These are phyloP conservation scores for Pseudoturritis turrita DNA, from an alignment of 345 rosid genomes.

Conservation along the genomic window DNA sequence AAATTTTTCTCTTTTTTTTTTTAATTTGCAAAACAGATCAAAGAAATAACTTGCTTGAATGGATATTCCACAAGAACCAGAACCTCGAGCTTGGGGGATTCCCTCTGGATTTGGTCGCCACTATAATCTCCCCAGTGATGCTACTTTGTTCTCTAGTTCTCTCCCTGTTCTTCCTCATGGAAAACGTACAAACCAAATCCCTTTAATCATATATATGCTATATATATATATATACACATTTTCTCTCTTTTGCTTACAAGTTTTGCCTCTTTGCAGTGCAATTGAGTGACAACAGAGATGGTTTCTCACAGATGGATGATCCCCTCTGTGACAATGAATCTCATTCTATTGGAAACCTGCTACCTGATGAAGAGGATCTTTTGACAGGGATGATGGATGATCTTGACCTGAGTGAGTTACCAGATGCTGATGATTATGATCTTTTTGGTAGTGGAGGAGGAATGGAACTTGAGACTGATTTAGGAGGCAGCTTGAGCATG, in stretches of 20 bases:
- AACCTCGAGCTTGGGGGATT: slow-evolving; percentile 41
- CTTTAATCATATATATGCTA: background rate
- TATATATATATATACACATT: background rate
- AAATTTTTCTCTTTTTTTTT: background rate
- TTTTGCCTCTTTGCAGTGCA: slow-evolving; percentile 45
- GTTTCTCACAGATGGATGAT: slow-evolving; percentile 38
- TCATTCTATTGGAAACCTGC: slow-evolving; percentile 44
- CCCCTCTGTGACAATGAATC: slow-evolving; percentile 25
- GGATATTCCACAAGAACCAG: slow-evolving; percentile 33
- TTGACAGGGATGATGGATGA: slow-evolving; percentile 74
- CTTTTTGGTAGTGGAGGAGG: slow-evolving; percentile 83
- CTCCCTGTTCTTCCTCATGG: slow-evolving; percentile 78
- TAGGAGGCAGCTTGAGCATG: slow-evolving; percentile 44
- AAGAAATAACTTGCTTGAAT: slow-evolving; percentile 20
- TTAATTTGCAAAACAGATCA: slow-evolving; percentile 1
- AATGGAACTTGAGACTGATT: slow-evolving; percentile 65
- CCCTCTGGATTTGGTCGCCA: slow-evolving; percentile 38
- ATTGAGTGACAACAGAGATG: slow-evolving; percentile 37
- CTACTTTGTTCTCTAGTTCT: slow-evolving; percentile 77
- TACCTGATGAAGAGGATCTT: slow-evolving; percentile 80
- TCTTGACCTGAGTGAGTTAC: slow-evolving; percentile 57
- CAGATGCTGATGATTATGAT: slow-evolving; percentile 71
- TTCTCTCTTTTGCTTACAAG: slow-evolving; percentile 3
- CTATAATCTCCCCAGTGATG: slow-evolving; percentile 50
- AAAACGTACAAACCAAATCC: slow-evolving; percentile 41